Evolutionary conservation across 1,284 basidiomycete genomes (phyloP), one percentile per base, ranked within the genome.

Genomic region (Mixia osmundae): DNA sequence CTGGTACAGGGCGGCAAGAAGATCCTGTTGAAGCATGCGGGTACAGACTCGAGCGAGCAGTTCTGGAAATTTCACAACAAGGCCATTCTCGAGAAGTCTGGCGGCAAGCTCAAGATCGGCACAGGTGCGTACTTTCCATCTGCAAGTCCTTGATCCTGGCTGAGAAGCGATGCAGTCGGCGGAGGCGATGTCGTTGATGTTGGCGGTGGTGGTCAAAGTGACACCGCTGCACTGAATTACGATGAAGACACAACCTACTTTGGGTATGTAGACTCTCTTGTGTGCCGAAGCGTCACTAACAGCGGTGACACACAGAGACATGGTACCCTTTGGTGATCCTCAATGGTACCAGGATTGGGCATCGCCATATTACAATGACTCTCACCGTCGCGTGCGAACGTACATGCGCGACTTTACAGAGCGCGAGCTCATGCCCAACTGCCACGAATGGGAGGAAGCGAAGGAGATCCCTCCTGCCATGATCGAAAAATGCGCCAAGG

Each of bases 361-460:
- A 41, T 50, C 46, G n/a, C 57, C 57, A 10, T 59, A 58, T 50
- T 59, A 52, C 54, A 55, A 52, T 30, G 53, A 56, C 29, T 54
- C 53, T 33, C 57, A 59, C 47, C 48, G 49, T 27, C 48, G 49
- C 27, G 44, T 59, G 25, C 54, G 56, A 43, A 38, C 47, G 12
- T 56, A 54, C 40, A 47, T 57, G 40, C 55, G 57, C 35, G 44
- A 49, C 25, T 58, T 49, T 36, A 47, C 49, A 34, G 47, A 48
- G 20, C 30, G 33, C 16, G 27, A 44, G 35, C 25, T 49, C 7
- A 46, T 39, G 2, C 46, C 46, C 0, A 42, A 44, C 22, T 44
- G 42, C 6, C 22, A 25, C 15, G 46, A 37, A 3, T 49, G 47
- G 47, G 46, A 47, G 24, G 35, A 43, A 11, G 40, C 37, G 9